Conservation (phyloP, 768 basidiomycete species). For the Rickenella mellea region DNA sequence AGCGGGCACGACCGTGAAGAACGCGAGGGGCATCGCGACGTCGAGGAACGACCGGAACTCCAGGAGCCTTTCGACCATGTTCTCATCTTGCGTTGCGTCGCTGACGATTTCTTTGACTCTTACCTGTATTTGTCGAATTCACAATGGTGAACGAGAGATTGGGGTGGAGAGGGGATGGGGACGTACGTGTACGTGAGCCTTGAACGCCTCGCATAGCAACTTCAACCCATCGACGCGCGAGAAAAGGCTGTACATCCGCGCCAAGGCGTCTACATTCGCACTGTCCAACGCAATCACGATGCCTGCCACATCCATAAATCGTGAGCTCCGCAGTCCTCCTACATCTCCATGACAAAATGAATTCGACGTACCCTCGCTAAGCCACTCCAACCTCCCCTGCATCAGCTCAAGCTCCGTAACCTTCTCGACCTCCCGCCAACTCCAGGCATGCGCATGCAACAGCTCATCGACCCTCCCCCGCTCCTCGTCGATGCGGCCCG, state of each 20-base stretch:
- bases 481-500: conserved; percentile 46
- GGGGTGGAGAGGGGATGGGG: neutral
- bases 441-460: conserved; percentile 30
- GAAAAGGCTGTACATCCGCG: conserved; percentile 53
- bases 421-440: conserved; percentile 40
- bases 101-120: conserved; percentile 58
- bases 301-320: conserved; percentile 25
- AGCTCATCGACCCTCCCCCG: conserved; percentile 40
- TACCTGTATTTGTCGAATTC: conserved; percentile 32
- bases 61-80: conserved; percentile 70
- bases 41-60: conserved; percentile 56
- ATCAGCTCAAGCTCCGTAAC: conserved; percentile 47
- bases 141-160: neutral
- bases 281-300: conserved; percentile 41
- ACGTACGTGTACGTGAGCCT: conserved; percentile 47
- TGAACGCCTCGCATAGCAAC: conserved; percentile 52
- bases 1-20: conserved; percentile 32
- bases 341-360: neutral
- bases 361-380: conserved; percentile 26
- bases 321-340: neutral
- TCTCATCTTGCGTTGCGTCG: conserved; percentile 52
- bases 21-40: conserved; percentile 37
- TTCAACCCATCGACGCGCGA: conserved; percentile 44
- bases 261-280: conserved; percentile 33
- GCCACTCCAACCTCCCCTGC: conserved; percentile 31